phyloP scores from a whole-genome alignment of 2,329 filamentous ascomycete species.

The Fusarium kyushuense region DNA sequence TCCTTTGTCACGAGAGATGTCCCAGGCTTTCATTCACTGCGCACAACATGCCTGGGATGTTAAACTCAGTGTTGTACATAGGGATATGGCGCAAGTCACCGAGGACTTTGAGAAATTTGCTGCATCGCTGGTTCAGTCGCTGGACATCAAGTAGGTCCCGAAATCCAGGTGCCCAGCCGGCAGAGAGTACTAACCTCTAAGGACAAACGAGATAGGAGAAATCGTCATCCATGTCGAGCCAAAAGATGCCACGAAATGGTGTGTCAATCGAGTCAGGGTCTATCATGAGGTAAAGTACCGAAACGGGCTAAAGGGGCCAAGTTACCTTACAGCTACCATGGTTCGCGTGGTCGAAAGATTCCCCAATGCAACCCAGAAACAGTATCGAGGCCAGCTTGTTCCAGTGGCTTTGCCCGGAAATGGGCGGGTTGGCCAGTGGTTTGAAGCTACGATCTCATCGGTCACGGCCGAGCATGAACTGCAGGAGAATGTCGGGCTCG shows the following conservation, averaged over 20 bases:
- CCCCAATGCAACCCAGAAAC: neutral
- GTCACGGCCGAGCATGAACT: constrained; percentile 33
- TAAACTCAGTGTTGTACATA: constrained; percentile 41
- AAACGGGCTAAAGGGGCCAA: constrained; percentile 9
- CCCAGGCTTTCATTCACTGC: constrained; percentile 49
- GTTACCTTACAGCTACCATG: constrained; percentile 45
- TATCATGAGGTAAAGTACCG: constrained; percentile 44
- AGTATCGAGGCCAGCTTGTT: constrained; percentile 27
- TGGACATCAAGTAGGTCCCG: constrained; percentile 45
- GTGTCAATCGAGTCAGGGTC: constrained; percentile 36
- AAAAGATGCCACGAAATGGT: constrained; percentile 10
- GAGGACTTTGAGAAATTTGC: constrained; percentile 37
- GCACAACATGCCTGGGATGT: constrained; percentile 51
- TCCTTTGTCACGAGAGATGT: constrained; percentile 36
- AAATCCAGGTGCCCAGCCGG: neutral
- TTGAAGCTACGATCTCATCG: constrained; percentile 49
- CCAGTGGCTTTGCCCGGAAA: constrained; percentile 9
- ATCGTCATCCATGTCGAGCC: constrained; percentile 31
- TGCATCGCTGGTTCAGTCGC: constrained; percentile 37
- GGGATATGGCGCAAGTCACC: constrained; percentile 23
- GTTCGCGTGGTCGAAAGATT: constrained; percentile 33
- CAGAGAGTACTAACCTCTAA: constrained; percentile 24
- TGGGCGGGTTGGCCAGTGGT: constrained; percentile 42
- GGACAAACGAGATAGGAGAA: constrained; percentile 30
- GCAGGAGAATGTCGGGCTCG: constrained; percentile 44